phyloP scores from a whole-genome alignment of 1,139 yeast genomes.

The Tardiomyces depauwii region DNA sequence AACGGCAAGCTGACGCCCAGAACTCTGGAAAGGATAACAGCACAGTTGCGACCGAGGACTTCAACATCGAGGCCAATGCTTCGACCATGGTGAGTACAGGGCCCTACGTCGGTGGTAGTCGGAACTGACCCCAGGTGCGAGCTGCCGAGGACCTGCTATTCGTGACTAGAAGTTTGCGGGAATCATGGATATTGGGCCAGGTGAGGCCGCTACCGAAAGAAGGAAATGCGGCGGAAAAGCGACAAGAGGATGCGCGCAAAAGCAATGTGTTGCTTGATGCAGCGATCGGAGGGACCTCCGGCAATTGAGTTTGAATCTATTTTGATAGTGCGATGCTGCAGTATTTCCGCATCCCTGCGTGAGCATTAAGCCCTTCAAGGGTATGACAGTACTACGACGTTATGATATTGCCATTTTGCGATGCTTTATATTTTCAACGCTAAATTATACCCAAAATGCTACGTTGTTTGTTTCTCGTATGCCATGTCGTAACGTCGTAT shows the following conservation, averaged over 20 bases:
- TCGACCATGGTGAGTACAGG: constrained; percentile 16
- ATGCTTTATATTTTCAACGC: no score
- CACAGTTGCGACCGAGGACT: constrained; percentile 23
- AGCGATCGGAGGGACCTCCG: not conserved
- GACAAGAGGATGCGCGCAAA: not conserved
- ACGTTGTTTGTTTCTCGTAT: not conserved
- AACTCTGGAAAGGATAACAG: constrained; percentile 16
- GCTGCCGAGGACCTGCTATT: constrained; percentile 30
- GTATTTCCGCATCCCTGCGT: not conserved
- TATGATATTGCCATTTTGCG: not conserved
- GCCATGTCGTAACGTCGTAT: no score
- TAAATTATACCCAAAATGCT: not conserved
- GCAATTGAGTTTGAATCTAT: not conserved
- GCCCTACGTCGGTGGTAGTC: not conserved
- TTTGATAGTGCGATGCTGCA: not conserved
- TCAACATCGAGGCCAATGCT: constrained; percentile 25
- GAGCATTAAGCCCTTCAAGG: no score
- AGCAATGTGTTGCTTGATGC: not conserved
- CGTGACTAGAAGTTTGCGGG: constrained; percentile 29
- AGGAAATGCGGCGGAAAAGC: not conserved
- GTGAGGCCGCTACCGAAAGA: constrained; percentile 12
- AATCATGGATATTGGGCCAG: constrained; percentile 33
- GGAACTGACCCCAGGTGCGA: constrained; percentile 13
- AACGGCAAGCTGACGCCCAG: not conserved
- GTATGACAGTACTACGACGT: not conserved